Conservation (phyloP, 2,329 filamentous ascomycete species). For the Arthrobotrys musiformis region DNA sequence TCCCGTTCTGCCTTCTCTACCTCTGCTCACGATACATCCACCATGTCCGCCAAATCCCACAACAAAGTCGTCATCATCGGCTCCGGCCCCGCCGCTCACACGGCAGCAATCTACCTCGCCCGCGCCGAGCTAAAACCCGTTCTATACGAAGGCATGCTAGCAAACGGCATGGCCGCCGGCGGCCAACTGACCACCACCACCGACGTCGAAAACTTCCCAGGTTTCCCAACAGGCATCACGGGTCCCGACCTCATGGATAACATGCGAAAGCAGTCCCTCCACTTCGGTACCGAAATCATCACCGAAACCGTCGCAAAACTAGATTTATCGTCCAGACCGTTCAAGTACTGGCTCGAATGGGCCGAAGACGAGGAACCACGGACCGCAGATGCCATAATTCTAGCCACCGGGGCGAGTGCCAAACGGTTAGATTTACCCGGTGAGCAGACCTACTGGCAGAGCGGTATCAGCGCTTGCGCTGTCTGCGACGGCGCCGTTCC, state of each 20-base stretch:
- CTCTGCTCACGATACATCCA: constrained; percentile 60
- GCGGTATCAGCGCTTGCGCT: constrained; percentile 93
- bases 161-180: constrained; percentile 93
- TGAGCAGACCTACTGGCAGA: constrained; percentile 97
- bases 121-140: constrained; percentile 94
- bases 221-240: constrained; percentile 89
- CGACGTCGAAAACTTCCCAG: constrained; percentile 97
- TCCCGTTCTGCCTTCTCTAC: constrained; percentile 9
- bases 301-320: constrained; percentile 91
- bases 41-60: constrained; percentile 73
- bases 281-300: constrained; percentile 91
- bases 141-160: constrained; percentile 97
- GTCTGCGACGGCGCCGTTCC: constrained; percentile 97
- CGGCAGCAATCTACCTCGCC: constrained; percentile 93
- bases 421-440: constrained; percentile 82
- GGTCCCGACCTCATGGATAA: constrained; percentile 91
- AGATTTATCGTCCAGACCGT: constrained; percentile 84
- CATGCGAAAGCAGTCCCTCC: constrained; percentile 90
- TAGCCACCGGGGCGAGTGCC: constrained; percentile 94
- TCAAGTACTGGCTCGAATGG: constrained; percentile 94
- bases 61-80: constrained; percentile 92
- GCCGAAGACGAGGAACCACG: constrained; percentile 79
- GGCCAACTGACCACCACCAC: constrained; percentile 98
- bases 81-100: constrained; percentile 97
- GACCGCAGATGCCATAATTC: constrained; percentile 91